Percentiles rank a stretch among this genome's conserved stretches.
phyloP scores from a whole-genome alignment of 257 asterid species.

The Paraleonurus japonicus region DNA sequence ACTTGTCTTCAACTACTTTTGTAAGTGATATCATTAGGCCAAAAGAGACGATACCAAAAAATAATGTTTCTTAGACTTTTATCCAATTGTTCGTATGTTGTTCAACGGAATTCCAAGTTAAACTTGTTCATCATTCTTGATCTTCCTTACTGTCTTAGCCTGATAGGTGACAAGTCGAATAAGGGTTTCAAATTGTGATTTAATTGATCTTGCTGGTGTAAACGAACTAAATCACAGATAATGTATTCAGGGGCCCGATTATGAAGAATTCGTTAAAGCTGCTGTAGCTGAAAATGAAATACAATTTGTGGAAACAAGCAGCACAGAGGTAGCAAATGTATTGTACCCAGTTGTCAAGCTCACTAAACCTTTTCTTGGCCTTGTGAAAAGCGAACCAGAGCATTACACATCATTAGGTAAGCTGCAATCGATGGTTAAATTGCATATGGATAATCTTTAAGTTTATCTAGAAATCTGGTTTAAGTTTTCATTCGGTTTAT shows the following conservation, averaged over 20 bases:
- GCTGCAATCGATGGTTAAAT: not conserved
- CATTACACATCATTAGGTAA: conserved; percentile 65
- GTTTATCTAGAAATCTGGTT: not conserved
- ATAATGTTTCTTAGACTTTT: not conserved
- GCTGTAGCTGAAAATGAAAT: conserved; percentile 73
- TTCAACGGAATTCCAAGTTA: not conserved
- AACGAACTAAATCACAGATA: conserved; percentile 12
- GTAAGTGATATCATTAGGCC: not conserved
- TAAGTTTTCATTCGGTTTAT: not conserved
- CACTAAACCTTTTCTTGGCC: conserved; percentile 58
- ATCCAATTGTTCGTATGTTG: not conserved
- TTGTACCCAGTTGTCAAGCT: conserved; percentile 51
- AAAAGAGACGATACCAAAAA: not conserved
- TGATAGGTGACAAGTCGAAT: not conserved
- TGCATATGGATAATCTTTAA: not conserved
- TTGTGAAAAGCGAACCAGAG: conserved; percentile 86
- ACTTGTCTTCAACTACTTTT: not conserved
- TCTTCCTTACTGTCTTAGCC: not conserved
- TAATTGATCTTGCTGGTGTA: not conserved
- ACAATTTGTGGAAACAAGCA: conserved; percentile 83
- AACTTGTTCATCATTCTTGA: not conserved
- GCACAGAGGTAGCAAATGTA: conserved; percentile 54
- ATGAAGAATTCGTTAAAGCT: conserved; percentile 71
- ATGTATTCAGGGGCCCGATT: conserved; percentile 65
- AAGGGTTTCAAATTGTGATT: conserved; percentile 3